Evolutionary conservation across 225 moss, liverwort and hornwort genomes (phyloP).

Genomic region (Ulota crispa): DNA sequence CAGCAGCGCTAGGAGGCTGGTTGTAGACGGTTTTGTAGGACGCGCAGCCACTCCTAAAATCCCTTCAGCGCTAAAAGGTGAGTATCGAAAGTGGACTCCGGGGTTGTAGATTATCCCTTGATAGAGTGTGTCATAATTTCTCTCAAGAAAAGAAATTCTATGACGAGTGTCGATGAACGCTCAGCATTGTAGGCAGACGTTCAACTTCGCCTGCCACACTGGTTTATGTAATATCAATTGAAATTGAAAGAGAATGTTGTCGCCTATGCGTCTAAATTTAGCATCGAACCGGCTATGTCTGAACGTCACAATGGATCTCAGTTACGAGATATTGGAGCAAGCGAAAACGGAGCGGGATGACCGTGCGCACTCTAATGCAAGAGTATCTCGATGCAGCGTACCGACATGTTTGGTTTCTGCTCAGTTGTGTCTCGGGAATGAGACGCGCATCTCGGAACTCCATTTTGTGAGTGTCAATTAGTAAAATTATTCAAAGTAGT

Average conservation of each 20-base stretch:
- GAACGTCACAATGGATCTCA: background rate
- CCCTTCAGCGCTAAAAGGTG: background rate
- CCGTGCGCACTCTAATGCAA: conserved; percentile 42
- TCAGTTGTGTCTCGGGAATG: conserved; percentile 1
- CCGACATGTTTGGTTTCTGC: background rate
- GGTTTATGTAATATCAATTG: background rate
- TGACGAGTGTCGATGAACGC: background rate
- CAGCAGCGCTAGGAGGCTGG: background rate
- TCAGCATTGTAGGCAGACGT: conserved; percentile 6
- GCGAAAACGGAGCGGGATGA: conserved; percentile 51
- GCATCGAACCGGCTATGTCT: background rate
- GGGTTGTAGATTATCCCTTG: background rate
- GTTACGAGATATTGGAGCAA: conserved; percentile 23
- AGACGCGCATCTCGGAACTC: conserved; percentile 7
- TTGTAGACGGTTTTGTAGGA: conserved; percentile 12
- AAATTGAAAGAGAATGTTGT: background rate
- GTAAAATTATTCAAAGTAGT: background rate
- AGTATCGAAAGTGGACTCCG: background rate
- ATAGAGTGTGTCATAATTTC: background rate
- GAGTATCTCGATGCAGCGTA: conserved; percentile 16
- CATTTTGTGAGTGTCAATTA: background rate
- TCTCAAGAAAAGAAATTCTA: background rate
- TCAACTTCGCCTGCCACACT: background rate
- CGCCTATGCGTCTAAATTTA: background rate
- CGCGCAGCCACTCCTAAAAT: background rate